A percentile compares a stretch with the other conserved stretches of the same genome.
phyloP scores from a whole-genome alignment of 331 rosid species.

The Malus hybrid region DNA sequence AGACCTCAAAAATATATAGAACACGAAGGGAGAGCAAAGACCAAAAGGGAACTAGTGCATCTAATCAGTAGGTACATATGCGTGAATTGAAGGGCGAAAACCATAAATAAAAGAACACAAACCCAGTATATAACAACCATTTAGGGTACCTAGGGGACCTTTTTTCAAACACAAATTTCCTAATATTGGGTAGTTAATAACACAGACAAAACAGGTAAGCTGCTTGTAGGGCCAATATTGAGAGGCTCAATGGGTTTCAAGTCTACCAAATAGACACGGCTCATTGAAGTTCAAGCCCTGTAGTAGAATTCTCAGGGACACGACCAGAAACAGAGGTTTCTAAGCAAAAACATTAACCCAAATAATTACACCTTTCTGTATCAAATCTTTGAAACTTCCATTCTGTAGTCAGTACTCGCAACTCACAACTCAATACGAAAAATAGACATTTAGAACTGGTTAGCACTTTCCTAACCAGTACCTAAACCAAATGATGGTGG shows the following conservation, averaged over 20 bases:
- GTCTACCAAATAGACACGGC: not conserved
- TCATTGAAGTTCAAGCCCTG: not conserved
- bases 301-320: not conserved
- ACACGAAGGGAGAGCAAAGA: not conserved
- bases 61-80: not conserved
- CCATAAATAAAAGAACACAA: not conserved
- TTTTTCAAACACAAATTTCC: too few species aligned
- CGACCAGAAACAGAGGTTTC: not conserved
- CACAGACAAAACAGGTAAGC: too few species aligned
- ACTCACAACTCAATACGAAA: not conserved
- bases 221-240: not conserved
- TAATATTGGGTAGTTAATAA: too few species aligned
- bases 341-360: not conserved
- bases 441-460: not conserved
- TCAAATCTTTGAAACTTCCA: not conserved
- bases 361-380: not conserved
- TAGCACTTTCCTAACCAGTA: too few species aligned
- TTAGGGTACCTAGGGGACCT: not conserved
- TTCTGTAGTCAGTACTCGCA: not conserved
- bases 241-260: not conserved
- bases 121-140: not conserved
- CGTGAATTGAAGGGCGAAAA: not conserved
- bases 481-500: not conserved
- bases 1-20: not conserved
- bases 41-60: not conserved